Percentiles rank a stretch among this genome's conserved stretches.
Conservation (phyloP, 139 green algal species). For the Limnomonas spitsbergensis region DNA sequence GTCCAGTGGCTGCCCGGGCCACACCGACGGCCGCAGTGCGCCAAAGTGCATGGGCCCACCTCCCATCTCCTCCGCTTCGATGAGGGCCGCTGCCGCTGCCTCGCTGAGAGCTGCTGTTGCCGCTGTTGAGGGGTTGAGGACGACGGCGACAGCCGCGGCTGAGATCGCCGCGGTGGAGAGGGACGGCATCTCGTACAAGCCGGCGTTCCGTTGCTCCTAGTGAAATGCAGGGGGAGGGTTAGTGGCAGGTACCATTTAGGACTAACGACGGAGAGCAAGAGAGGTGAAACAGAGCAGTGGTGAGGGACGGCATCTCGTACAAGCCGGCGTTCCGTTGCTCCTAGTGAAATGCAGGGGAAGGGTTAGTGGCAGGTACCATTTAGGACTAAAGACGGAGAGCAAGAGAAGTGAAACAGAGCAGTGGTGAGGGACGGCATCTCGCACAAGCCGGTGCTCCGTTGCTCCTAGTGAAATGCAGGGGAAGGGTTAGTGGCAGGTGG, state of each 20-base stretch:
- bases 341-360: neutral
- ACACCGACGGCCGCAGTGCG: too few species aligned
- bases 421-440: neutral
- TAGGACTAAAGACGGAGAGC: neutral
- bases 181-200: neutral
- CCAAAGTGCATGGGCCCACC: too few species aligned
- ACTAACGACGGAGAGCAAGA: neutral
- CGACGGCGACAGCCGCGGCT: neutral
- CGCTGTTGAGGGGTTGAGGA: neutral
- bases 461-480: neutral
- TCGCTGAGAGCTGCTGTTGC: too few species aligned
- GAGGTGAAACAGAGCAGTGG: neutral
- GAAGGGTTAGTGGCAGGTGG: neutral
- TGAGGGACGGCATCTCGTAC: neutral
- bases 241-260: neutral
- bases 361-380: neutral
- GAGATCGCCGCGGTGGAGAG: neutral
- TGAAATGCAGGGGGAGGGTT: neutral
- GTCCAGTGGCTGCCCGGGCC: too few species aligned
- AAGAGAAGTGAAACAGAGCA: neutral
- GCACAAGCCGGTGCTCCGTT: neutral
- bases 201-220: neutral
- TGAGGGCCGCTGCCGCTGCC: too few species aligned
- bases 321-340: neutral
- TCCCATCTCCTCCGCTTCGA: too few species aligned